These are phyloP conservation scores for Scheffersomyces parashehatae DNA, from an alignment of 1,139 yeast genomes.

Conservation along the genomic window DNA sequence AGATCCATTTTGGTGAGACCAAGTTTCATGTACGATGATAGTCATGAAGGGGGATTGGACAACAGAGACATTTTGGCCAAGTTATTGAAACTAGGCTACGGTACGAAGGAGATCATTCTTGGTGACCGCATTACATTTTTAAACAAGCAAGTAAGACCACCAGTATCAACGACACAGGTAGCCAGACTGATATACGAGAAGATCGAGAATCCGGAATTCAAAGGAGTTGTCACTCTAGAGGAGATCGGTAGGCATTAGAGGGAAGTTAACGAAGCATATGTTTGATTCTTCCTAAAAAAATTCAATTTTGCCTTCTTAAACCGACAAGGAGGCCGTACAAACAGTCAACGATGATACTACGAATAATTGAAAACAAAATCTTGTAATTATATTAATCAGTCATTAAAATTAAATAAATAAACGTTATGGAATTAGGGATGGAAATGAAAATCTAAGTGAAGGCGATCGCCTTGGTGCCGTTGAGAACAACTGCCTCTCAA, in stretches of 20 bases:
- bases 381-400: no score
- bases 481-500: not conserved
- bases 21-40: slow-evolving; percentile 75
- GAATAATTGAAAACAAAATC: no score
- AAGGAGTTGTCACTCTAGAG: slow-evolving; percentile 62
- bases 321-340: no score
- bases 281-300: no score
- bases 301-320: no score
- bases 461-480: not conserved
- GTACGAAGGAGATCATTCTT: slow-evolving; percentile 39
- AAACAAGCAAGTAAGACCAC: slow-evolving; percentile 59
- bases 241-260: slow-evolving; percentile 29
- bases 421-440: not conserved
- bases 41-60: slow-evolving; percentile 25
- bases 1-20: slow-evolving; percentile 73
- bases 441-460: not conserved
- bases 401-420: not conserved
- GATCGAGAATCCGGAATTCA: slow-evolving; percentile 47
- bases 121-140: slow-evolving; percentile 31
- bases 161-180: slow-evolving; percentile 69
- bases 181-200: slow-evolving; percentile 60
- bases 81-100: slow-evolving; percentile 36
- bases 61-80: slow-evolving; percentile 31
- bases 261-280: no score
- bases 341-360: no score